phyloP scores from a whole-genome alignment of 441 rosid genomes.

The Euphorbia celastroides region DNA sequence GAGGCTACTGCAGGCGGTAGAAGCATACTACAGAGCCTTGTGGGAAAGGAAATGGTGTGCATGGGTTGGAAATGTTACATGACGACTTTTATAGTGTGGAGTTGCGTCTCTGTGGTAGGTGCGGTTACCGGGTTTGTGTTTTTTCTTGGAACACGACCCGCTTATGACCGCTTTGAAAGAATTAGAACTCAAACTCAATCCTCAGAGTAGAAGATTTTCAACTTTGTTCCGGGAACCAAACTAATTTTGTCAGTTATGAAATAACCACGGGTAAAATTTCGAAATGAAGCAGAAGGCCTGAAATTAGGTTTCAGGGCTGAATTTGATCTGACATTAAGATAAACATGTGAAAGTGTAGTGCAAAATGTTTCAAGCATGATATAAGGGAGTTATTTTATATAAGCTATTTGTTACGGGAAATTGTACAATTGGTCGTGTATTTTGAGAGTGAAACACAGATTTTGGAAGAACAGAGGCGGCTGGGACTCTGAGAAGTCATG shows the following conservation, averaged over 20 bases:
- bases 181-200: constrained; percentile 22
- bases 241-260: background rate
- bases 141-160: constrained; percentile 58
- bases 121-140: constrained; percentile 47
- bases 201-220: constrained; percentile 7
- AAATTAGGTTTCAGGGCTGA: background rate
- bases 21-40: constrained; percentile 13
- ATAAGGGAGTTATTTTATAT: too few relatives aligned
- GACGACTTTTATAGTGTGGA: constrained; percentile 60
- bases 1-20: constrained; percentile 28
- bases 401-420: too few relatives aligned
- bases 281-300: background rate
- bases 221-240: background rate
- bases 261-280: background rate
- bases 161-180: constrained; percentile 44
- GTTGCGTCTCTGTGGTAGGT: constrained; percentile 55
- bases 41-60: constrained; percentile 48
- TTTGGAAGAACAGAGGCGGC: too few relatives aligned
- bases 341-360: too few relatives aligned
- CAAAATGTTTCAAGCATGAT: too few relatives aligned
- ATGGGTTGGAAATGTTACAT: constrained; percentile 66
- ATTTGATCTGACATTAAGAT: background rate
- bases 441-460: too few relatives aligned
- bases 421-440: too few relatives aligned
- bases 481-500: too few relatives aligned